Conservation (phyloP, 345 rosid genomes). For the Boechera retrofracta region DNA sequence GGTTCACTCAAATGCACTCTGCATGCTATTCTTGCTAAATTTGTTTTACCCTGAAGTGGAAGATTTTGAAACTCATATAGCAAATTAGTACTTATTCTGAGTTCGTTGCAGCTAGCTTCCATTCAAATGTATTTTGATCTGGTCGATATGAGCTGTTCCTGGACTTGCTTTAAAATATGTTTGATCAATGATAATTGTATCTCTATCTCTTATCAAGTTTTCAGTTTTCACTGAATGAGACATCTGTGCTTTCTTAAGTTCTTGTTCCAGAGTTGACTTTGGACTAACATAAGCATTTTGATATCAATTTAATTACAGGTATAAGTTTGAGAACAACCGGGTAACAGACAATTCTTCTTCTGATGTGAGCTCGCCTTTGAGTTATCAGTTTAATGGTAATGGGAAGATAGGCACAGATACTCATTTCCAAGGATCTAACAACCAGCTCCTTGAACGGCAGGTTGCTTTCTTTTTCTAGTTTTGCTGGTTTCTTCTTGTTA, state of each 20-base stretch:
- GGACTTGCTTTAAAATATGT: neutral
- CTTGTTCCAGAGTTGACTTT: constrained; percentile 4
- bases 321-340: constrained; percentile 86
- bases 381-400: constrained; percentile 76
- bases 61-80: constrained; percentile 11
- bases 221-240: neutral
- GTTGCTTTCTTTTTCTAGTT: constrained; percentile 47
- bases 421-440: constrained; percentile 79
- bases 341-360: constrained; percentile 79
- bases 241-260: constrained; percentile 13
- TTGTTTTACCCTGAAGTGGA: constrained; percentile 17
- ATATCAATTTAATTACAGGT: constrained; percentile 54
- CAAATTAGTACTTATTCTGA: constrained; percentile 10
- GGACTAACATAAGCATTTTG: constrained; percentile 13
- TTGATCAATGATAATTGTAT: constrained; percentile 4
- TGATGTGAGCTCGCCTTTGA: constrained; percentile 70
- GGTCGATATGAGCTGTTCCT: neutral
- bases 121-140: constrained; percentile 8
- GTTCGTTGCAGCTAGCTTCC: constrained; percentile 4
- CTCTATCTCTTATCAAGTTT: constrained; percentile 1
- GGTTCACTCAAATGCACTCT: constrained; percentile 18
- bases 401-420: constrained; percentile 68
- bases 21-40: constrained; percentile 20
- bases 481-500: constrained; percentile 25
- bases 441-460: constrained; percentile 97